phyloP scores from a whole-genome alignment of 2,329 filamentous ascomycete species.

The Xylaria sp. region DNA sequence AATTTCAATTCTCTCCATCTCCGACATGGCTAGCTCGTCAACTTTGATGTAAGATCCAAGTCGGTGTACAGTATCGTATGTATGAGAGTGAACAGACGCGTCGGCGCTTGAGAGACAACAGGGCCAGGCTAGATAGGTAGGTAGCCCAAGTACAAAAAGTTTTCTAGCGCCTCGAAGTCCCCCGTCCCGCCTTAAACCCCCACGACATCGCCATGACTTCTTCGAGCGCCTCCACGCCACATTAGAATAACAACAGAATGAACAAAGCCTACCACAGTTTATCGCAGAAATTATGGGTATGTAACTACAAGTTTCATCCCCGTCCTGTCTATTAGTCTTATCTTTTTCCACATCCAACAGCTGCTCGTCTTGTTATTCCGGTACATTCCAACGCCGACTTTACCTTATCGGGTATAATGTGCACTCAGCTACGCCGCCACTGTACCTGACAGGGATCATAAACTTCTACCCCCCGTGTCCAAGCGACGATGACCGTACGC shows the following conservation, averaged over 20 bases:
- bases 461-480: conserved; percentile 28
- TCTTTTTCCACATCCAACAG: not conserved
- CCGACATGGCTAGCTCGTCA: not conserved
- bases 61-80: not conserved
- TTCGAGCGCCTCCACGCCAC: not conserved
- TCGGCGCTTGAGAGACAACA: not conserved
- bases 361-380: not conserved
- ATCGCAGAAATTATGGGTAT: too few species aligned
- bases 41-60: not conserved
- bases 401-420: conserved; percentile 25
- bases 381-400: not conserved
- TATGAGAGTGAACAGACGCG: not conserved
- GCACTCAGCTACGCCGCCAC: not conserved
- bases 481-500: not conserved
- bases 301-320: too few species aligned
- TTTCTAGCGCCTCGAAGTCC: conserved; percentile 30
- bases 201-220: not conserved
- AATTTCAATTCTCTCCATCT: not conserved
- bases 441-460: conserved; percentile 35
- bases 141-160: conserved; percentile 29
- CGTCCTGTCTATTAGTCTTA: too few species aligned
- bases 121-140: not conserved
- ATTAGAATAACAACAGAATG: not conserved
- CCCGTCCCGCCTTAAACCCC: not conserved
- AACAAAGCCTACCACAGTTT: too few species aligned